Conservation (phyloP, 495 filamentous ascomycete species). For the Hapsidospora chrysogenum region DNA sequence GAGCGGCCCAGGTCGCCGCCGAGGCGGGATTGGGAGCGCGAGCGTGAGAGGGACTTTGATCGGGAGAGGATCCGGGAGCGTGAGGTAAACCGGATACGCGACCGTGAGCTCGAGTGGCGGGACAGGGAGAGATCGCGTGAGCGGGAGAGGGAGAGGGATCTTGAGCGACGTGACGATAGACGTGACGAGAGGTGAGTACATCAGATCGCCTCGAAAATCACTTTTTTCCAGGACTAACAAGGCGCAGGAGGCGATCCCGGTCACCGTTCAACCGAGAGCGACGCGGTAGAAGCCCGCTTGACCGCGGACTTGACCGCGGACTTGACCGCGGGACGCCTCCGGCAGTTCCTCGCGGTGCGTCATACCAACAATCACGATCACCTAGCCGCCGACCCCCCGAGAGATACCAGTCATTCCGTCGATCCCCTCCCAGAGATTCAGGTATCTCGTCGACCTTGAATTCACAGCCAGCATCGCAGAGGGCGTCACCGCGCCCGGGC, state of each 20-base stretch:
- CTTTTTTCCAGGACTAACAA: too few species aligned
- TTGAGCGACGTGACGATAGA: neutral
- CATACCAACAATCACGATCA: conserved; percentile 22
- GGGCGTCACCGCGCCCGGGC: conserved; percentile 24
- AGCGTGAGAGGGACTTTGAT: conserved; percentile 7
- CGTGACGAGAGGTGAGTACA: conserved; percentile 3
- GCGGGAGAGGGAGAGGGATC: too few species aligned
- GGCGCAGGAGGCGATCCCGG: conserved; percentile 29
- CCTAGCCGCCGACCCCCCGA: conserved; percentile 28
- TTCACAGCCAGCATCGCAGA: conserved; percentile 23
- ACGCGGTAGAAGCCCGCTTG: conserved; percentile 18
- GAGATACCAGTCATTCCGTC: conserved; percentile 19
- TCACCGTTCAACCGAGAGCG: conserved; percentile 27
- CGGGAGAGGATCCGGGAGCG: neutral
- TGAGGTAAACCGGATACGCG: neutral
- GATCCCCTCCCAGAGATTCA: conserved; percentile 23
- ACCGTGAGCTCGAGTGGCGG: neutral
- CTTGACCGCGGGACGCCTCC: too few species aligned
- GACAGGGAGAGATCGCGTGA: neutral
- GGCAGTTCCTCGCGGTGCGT: conserved; percentile 11
- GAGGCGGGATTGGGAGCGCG: conserved; percentile 11
- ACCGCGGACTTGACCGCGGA: too few species aligned
- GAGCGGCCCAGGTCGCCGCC: conserved; percentile 13
- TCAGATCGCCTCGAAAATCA: too few species aligned
- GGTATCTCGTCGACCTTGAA: conserved; percentile 23